Evolutionary conservation across 2,329 filamentous ascomycete species (phyloP), one percentile per base, ranked within the genome.

Genomic region (Aspergillus latus): DNA sequence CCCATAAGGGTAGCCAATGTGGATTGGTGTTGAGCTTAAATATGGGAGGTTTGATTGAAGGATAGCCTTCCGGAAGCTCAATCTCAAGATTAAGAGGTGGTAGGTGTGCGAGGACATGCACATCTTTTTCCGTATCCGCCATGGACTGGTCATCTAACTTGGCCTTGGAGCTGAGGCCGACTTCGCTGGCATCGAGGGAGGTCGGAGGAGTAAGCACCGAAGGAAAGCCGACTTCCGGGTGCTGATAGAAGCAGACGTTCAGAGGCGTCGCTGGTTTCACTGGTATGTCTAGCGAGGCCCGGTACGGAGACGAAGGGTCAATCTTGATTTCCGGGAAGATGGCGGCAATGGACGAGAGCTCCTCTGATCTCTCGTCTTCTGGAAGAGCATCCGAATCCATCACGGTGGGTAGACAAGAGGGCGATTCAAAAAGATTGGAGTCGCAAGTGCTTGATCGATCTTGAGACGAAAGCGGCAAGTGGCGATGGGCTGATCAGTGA

Each of bases 321-420:
- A 81, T 68, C 32, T 73, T 70, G 15, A 87, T 78, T 70, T 88
- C 84, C 1, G 84, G 84, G 58, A 78, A 88, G 55, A 88, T 88
- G 49, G 84, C 83, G 44, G 78, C 76, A 56, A 88, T 78, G 26
- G 84, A 80, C 8, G 76, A 78, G 46, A 87, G 74, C 70, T 88
- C 84, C 62, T 85, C 78, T 30, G 77, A 75, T 59, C 84, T 80
- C 62, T 87, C 84, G 66, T 87, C 84, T 10, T 82, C 78, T 9
- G 56, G 52, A 21, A 64, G 56, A 16, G 56, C 54, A 13, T 66
- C 64, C 51, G 68, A 63, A 61, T 76, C 75, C 48, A 72, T 68
- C 74, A 77, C 76, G 15, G 45, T 59, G 56, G 9, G 49, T 54
- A 47, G 11, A 37, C 13, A 37, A 5, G 9, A 37, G 34, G 34